Evolutionary conservation across 1,284 basidiomycete species (phyloP), one percentile per base, ranked within the genome.

Genomic region (Sporisorium graminicola): DNA sequence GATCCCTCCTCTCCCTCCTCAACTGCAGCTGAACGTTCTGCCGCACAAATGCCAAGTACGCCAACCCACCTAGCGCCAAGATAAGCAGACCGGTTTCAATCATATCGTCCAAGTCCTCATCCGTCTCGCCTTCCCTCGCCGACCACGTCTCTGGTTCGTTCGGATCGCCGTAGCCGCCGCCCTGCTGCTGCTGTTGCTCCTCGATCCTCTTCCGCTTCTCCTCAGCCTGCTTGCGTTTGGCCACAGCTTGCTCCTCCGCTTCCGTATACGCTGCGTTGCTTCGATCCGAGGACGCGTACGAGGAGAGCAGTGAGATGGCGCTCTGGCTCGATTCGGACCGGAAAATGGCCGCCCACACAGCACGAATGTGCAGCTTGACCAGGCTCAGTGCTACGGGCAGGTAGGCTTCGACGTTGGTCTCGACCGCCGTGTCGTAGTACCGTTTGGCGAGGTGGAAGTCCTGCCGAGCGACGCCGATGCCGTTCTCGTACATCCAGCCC

Each of bases 401-500:
- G 85, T 94, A 95, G 0, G 95, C 94, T 81, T 97, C 94, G 52
- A 88, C 86, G 81, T 95, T 95, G 5, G 92, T 93, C 76, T 93
- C 93, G 42, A 94, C 86, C 2, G 95, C 94, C 65, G 91, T 87
- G 86, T 99, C 97, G 85, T 98, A 99, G 86, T 96, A 92, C 31
- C 97, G 90, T 86, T 99, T 99, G 0, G 97, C 97, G 18, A 99
- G 90, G 86, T 97, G 93, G 88, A 94, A 99, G 86, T 99, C 96
- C 31, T 74, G 76, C 27, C 74, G 35, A 29, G 92, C 90, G 0
- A 98, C 94, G 5, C 97, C 97, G 27, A 93, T 86, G 0, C 97
- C 97, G 80, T 94, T 93, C 87, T 99, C 96, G 86, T 98, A 98
- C 94, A 99, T 97, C 93, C 93, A 98, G 1, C 96, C 97, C 27